Percentiles rank a stretch among this genome's conserved stretches.
Conservation (phyloP, 306 rosid species). For the Cucurbita maxima region DNA sequence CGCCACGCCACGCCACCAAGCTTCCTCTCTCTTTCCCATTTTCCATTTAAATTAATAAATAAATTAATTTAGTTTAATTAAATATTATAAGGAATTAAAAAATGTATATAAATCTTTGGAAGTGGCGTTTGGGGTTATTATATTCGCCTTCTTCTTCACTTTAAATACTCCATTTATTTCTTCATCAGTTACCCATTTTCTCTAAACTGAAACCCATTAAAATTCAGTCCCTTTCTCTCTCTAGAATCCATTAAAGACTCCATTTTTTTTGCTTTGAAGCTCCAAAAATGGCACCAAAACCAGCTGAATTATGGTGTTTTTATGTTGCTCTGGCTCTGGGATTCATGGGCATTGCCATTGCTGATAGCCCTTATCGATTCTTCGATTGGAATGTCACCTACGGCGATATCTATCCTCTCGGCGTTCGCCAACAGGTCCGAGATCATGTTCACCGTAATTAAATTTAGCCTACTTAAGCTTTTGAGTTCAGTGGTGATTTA, state of each 20-base stretch:
- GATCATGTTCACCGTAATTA: too few species aligned
- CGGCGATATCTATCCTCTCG: constrained; percentile 64
- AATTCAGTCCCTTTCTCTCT: neutral
- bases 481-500: neutral
- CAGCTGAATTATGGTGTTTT: neutral
- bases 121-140: too few species aligned
- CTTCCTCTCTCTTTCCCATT: neutral
- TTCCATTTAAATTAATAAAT: neutral
- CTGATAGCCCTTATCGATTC: constrained; percentile 58
- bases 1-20: too few species aligned
- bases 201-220: too few species aligned
- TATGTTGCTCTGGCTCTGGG: constrained; percentile 11
- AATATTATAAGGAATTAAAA: too few species aligned
- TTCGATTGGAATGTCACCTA: constrained; percentile 68
- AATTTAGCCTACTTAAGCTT: neutral
- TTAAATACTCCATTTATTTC: neutral
- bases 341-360: neutral
- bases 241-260: too few species aligned
- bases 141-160: neutral
- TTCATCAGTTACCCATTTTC: neutral
- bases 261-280: too few species aligned
- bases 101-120: too few species aligned
- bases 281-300: neutral
- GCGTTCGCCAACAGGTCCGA: constrained; percentile 42
- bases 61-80: too few species aligned